Base-by-base conservation (phyloP, 1,284 basidiomycete genomes). In the Pterulicium gracile region DNA sequence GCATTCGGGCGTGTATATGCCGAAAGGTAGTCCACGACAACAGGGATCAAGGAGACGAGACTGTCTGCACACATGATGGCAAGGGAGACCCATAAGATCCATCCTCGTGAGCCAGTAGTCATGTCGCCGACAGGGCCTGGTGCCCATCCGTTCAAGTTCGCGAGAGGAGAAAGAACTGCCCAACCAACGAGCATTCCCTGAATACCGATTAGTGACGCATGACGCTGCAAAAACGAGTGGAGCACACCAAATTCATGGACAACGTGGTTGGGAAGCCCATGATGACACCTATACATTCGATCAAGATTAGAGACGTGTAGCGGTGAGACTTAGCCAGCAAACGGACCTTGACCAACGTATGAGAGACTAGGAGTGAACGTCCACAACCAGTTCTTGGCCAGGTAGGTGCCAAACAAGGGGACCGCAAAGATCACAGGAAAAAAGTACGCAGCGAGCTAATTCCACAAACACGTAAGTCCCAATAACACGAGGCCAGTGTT, bases 171-270 rank as follows among this genome's bases (percentile, higher is more conserved):
- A 17, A 98, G 70, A 19, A 98, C 66, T 2, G 78, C 92, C 94
- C 95, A 98, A 12, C 94, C 94, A 1, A 90, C 81, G n/a, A 98
- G 54, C 86, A 96, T 96, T 27, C 94, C 93, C 77, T 88, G n/a
- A n/a, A n/a, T n/a, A n/a, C 46, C 43, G 42, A 21, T 35, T 24
- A 36, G 3, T 51, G 42, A 47, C 24, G 13, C 45, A 24, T 13
- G 46, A 21, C 20, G 18, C 19, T 19, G 19, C 18, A 42, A 45
- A 20, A n/a, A 42, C 27, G 19, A 4, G 35, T 19, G 27, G 13
- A 18, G 61, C 70, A 56, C 56, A 87, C 86, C 46, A 91, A 61
- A 54, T 87, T 93, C 94, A 98, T 97, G 58, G 88, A 89, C 21
- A 95, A 59, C 0, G 92, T 94, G 0, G 92, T 96, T 0, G 92